Conservation (phyloP, 441 rosid species). For the Pelargonium cotyledonis region DNA sequence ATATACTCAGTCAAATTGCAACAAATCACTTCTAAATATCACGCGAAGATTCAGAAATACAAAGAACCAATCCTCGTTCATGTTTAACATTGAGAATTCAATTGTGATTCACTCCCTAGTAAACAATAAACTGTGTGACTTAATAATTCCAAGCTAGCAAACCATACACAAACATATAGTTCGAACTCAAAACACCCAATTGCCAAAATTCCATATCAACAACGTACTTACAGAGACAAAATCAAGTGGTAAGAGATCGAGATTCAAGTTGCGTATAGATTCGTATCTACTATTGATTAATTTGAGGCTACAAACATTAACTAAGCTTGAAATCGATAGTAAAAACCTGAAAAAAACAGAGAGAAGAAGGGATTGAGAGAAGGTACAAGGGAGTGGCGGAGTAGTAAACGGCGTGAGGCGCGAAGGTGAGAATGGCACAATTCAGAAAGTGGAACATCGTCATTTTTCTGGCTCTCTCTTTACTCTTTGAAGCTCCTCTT, state of each 20-base stretch:
- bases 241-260: background rate
- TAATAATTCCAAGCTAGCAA: background rate
- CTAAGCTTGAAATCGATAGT: background rate
- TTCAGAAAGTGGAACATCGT: constrained; percentile 95
- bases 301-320: background rate
- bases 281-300: background rate
- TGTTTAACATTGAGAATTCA: background rate
- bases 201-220: background rate
- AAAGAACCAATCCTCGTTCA: background rate
- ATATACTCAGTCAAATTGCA: background rate
- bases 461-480: constrained; percentile 34
- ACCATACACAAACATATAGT: background rate
- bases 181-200: background rate
- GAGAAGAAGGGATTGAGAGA: background rate
- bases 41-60: background rate
- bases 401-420: constrained; percentile 97
- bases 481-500: constrained; percentile 6
- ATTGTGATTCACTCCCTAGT: background rate
- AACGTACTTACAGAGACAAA: background rate
- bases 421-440: constrained; percentile 94
- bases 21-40: background rate
- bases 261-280: background rate
- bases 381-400: constrained; percentile 85
- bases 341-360: background rate
- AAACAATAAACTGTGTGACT: background rate